Base-by-base conservation (phyloP, 2,329 filamentous ascomycete genomes). In the Trichoderma semiorbis region DNA sequence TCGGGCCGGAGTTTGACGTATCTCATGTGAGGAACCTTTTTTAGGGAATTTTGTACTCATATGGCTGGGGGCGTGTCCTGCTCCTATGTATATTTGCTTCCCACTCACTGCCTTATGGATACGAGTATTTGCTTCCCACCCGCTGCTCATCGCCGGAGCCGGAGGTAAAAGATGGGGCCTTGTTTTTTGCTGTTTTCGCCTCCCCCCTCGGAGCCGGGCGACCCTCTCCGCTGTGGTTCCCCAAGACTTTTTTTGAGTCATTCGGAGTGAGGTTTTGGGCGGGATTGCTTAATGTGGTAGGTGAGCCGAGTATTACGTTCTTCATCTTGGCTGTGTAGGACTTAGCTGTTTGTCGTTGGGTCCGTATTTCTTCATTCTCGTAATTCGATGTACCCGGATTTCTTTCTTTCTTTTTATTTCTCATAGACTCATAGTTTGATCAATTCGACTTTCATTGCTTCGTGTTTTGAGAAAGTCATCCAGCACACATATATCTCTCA, bases 71-170 rank as follows among this genome's bases (percentile, higher is more conserved):
- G 36, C 16, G 36, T 39, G 36, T 18, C 36, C 36, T 39, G 16
- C 36, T 39, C 36, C 3, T 39, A 18, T 18, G 36, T 39, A 39
- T 34, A 11, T 34, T 14, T 34, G 11, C 1, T 36, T 39, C 16
- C 36, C 36, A 18, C 36, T n/a, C n/a, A n/a, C n/a, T 39, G 36
- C 16, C 36, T 3, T 39, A 18, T 18, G 36, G 18, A 39, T 18
- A 34, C 12, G 32, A 5, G 11, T 34, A 11, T 34, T 14, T 34
- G 11, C 1, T 36, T 39, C 16, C 36, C 36, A 18, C 36, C 36
- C 36, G 36, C 36, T 16, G 16, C 7, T 16, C 24, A n/a, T 36
- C 73, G 72, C 77, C 76, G 75, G 73, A 70, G 66, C 75, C 77
- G 75, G 74, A 68, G 57, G 21, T 30, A 32, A 58, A 34, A 39